A percentile compares a stretch with the other conserved stretches of the same genome.
Evolutionary conservation across 345 rosid genomes (phyloP).

Genomic region (Heritiera littoralis): DNA sequence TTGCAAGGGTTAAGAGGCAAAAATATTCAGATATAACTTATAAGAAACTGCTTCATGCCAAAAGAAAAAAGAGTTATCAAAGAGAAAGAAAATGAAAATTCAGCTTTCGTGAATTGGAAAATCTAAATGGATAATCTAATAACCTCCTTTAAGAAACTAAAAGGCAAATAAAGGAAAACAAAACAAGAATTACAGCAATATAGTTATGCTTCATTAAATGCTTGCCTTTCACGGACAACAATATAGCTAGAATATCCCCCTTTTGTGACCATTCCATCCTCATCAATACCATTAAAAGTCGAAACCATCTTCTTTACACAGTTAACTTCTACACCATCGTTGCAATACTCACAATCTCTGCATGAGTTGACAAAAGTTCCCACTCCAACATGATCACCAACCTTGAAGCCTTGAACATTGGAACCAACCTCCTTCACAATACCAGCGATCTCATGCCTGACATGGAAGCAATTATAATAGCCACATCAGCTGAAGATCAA

Average conservation of each 20-base stretch:
- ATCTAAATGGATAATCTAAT: background rate
- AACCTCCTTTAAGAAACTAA: background rate
- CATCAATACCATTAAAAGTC: conserved; percentile 72
- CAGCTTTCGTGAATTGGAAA: background rate
- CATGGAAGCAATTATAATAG: conserved; percentile 1
- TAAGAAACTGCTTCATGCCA: background rate
- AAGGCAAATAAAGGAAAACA: background rate
- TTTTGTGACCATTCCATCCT: conserved; percentile 72
- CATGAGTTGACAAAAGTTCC: conserved; percentile 91
- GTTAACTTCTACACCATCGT: conserved; percentile 48
- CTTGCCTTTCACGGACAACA: conserved; percentile 73
- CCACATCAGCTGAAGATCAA: conserved; percentile 18
- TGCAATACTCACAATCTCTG: conserved; percentile 71
- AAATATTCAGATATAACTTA: no score
- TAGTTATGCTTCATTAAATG: background rate
- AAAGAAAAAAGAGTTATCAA: background rate
- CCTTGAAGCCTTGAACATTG: conserved; percentile 59
- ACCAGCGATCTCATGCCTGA: conserved; percentile 89
- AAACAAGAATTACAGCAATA: background rate
- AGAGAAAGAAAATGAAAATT: background rate
- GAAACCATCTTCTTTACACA: conserved; percentile 57
- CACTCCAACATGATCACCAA: conserved; percentile 86
- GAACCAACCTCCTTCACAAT: conserved; percentile 77
- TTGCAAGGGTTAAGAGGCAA: no score
- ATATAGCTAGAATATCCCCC: conserved; percentile 86